phyloP scores from a whole-genome alignment of 2,329 filamentous ascomycete genomes.

The Hirsutella thompsonii region DNA sequence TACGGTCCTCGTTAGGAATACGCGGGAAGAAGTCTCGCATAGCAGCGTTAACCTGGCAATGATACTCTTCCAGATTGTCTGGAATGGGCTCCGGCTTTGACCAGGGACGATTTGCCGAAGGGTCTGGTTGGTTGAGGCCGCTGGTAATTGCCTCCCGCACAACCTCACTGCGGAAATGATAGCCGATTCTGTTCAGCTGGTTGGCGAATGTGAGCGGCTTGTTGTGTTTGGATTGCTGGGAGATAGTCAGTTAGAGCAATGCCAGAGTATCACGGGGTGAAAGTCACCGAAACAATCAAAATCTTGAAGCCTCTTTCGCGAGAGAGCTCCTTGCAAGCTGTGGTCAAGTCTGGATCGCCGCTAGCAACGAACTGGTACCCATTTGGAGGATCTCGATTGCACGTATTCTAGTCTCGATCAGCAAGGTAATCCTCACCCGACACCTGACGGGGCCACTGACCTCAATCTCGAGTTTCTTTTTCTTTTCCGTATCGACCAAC shows the following conservation, averaged over 20 bases:
- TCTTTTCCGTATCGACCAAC: slow-evolving; percentile 48
- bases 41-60: slow-evolving; percentile 47
- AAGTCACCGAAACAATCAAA: slow-evolving; percentile 49
- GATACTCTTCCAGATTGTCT: slow-evolving; percentile 44
- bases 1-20: slow-evolving; percentile 51
- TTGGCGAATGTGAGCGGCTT: slow-evolving; percentile 28
- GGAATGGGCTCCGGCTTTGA: slow-evolving; percentile 42
- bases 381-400: slow-evolving; percentile 37
- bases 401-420: slow-evolving; percentile 34
- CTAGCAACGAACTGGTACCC: slow-evolving; percentile 51
- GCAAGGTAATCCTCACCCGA: slow-evolving; percentile 6
- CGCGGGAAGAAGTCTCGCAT: slow-evolving; percentile 52
- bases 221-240: slow-evolving; percentile 17
- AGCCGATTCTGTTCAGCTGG: slow-evolving; percentile 46
- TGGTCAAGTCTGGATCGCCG: slow-evolving; percentile 47
- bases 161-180: slow-evolving; percentile 46
- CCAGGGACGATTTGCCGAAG: slow-evolving; percentile 7
- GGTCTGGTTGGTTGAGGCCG: slow-evolving; percentile 10
- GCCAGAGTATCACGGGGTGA: neutral
- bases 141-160: slow-evolving; percentile 38
- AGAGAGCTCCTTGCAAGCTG: slow-evolving; percentile 51
- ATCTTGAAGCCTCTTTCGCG: slow-evolving; percentile 49
- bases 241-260: neutral
- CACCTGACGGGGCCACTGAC: slow-evolving; percentile 22
- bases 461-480: slow-evolving; percentile 50